These are phyloP conservation scores for Citrus medica DNA, from an alignment of 345 rosid genomes.

Conservation along the genomic window DNA sequence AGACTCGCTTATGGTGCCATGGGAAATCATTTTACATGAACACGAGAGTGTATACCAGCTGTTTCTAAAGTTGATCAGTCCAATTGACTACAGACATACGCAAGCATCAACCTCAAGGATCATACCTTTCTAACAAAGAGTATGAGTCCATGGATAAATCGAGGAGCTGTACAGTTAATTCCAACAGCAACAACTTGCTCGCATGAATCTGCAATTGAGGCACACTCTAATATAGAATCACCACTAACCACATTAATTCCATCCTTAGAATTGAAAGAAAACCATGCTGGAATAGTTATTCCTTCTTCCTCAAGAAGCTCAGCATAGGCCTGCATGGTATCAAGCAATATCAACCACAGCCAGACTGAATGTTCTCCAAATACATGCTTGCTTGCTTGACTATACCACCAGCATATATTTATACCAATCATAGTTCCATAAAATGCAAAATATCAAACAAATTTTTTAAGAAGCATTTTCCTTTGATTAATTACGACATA, in stretches of 20 bases:
- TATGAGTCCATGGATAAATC: conserved; percentile 59
- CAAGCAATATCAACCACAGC: not conserved
- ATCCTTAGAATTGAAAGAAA: conserved; percentile 72
- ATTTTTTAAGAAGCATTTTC: not conserved
- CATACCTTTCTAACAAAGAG: conserved; percentile 50
- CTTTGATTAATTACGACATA: not conserved
- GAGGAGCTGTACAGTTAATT: conserved; percentile 82
- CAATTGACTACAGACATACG: not conserved
- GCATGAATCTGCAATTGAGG: conserved; percentile 68
- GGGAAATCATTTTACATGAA: no score
- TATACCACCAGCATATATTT: not conserved
- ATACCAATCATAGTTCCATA: not conserved
- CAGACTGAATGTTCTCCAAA: not conserved
- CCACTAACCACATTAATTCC: conserved; percentile 70
- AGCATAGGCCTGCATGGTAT: conserved; percentile 53
- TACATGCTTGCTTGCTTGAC: not conserved
- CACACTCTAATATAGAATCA: conserved; percentile 69
- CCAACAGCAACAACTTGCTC: conserved; percentile 70
- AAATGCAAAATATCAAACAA: not conserved
- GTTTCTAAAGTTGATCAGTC: not conserved
- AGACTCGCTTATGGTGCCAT: no score
- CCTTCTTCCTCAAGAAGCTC: conserved; percentile 84
- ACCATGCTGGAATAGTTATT: conserved; percentile 74
- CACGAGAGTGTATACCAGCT: not conserved
- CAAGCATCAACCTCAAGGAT: not conserved